Percentiles rank a stretch among this genome's conserved stretches.
Conservation (phyloP, 352 stramenopile species). For the Phytopythium montanum region DNA sequence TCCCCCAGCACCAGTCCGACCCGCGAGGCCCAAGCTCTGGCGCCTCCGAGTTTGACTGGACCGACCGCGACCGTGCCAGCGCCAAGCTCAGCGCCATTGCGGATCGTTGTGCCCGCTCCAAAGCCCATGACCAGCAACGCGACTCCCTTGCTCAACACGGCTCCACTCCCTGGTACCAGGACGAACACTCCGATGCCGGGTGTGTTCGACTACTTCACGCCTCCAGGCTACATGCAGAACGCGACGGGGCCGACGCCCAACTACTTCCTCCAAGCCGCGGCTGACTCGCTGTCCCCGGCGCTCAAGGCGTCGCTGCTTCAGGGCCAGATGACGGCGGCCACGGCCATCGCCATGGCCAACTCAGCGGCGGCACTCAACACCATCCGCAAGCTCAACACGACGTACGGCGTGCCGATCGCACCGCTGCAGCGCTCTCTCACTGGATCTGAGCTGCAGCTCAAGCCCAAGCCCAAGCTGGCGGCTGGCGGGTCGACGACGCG, state of each 20-base stretch:
- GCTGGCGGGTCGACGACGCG: slow-evolving; percentile 13
- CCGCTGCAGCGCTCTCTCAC: slow-evolving; percentile 34
- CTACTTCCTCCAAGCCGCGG: slow-evolving; percentile 33
- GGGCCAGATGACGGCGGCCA: slow-evolving; percentile 24
- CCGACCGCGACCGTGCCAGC: not conserved
- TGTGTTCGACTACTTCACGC: slow-evolving; percentile 61
- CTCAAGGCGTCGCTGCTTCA: slow-evolving; percentile 29
- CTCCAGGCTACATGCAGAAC: slow-evolving; percentile 31
- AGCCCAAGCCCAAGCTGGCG: slow-evolving; percentile 36
- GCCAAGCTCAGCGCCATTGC: not conserved
- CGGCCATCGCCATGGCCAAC: slow-evolving; percentile 54
- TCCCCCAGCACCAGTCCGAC: slow-evolving; percentile 20
- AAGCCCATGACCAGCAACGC: not conserved
- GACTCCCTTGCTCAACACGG: slow-evolving; percentile 1
- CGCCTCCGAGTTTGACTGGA: not conserved
- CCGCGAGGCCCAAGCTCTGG: not conserved
- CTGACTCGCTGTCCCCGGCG: slow-evolving; percentile 34
- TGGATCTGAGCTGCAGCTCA: slow-evolving; percentile 27
- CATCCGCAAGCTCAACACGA: slow-evolving; percentile 52
- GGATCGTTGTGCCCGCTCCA: slow-evolving; percentile 29
- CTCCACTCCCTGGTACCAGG: slow-evolving; percentile 6
- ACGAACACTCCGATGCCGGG: slow-evolving; percentile 8
- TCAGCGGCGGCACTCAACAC: slow-evolving; percentile 44
- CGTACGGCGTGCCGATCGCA: slow-evolving; percentile 46
- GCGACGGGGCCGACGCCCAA: slow-evolving; percentile 29